Evolutionary conservation across 2,329 filamentous ascomycete species (phyloP).

Genomic region (Fusarium longipes): DNA sequence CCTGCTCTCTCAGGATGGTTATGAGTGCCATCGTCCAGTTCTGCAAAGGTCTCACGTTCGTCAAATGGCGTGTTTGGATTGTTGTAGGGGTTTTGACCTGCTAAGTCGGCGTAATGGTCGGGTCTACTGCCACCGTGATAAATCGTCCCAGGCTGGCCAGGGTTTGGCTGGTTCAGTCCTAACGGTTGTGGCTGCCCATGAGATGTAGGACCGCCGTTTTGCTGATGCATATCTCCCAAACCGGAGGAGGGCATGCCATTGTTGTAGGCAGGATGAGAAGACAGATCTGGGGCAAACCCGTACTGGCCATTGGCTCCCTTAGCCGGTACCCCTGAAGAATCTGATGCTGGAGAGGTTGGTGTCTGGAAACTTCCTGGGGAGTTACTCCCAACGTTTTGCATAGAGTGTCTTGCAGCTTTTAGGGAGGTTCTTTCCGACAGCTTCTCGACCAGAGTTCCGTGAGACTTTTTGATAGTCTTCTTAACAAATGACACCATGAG

Average conservation of each 20-base stretch:
- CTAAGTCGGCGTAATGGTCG: slow-evolving; percentile 38
- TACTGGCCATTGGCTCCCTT: slow-evolving; percentile 28
- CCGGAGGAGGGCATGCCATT: slow-evolving; percentile 20
- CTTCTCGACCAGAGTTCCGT: slow-evolving; percentile 75
- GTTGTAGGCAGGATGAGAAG: slow-evolving; percentile 19
- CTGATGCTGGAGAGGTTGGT: slow-evolving; percentile 30
- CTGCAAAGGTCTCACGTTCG: slow-evolving; percentile 16
- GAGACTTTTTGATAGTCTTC: slow-evolving; percentile 82
- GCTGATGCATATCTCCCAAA: slow-evolving; percentile 17
- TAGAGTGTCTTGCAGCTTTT: slow-evolving; percentile 32
- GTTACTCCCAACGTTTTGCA: slow-evolving; percentile 23
- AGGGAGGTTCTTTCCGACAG: slow-evolving; percentile 55
- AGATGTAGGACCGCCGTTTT: slow-evolving; percentile 10
- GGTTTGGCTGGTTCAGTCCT: slow-evolving; percentile 13
- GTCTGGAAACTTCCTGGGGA: slow-evolving; percentile 23
- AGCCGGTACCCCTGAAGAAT: slow-evolving; percentile 19
- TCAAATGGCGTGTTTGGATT: slow-evolving; percentile 12
- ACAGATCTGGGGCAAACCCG: slow-evolving; percentile 10
- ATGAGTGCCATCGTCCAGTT: slow-evolving; percentile 23
- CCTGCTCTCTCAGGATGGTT: slow-evolving; percentile 14
- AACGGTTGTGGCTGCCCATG: slow-evolving; percentile 7
- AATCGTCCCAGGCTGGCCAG: slow-evolving; percentile 32
- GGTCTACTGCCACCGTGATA: slow-evolving; percentile 39
- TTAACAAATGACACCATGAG: slow-evolving; percentile 82
- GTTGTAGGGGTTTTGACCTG: slow-evolving; percentile 31